Base-by-base conservation (phyloP, 2,329 filamentous ascomycete genomes). In the Fusarium foetens region DNA sequence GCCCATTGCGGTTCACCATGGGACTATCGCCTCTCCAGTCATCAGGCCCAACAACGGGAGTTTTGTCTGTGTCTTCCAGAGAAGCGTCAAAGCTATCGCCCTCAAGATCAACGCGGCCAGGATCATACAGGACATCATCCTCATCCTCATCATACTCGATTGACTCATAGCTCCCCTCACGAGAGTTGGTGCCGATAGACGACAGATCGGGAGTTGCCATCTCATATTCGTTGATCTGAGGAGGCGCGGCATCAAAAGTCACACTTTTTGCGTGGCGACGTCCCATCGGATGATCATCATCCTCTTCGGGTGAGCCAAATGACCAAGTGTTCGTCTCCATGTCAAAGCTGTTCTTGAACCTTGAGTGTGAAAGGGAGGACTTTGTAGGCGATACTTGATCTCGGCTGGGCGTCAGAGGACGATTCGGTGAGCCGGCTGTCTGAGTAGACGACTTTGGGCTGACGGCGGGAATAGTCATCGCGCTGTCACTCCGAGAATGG, bases 151-250 rank as follows among this genome's bases (percentile, higher is more conserved):
- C 91, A 31, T 92, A 90, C 17, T 94, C 92, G 36, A 93, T 90
- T 0, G 94, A 95, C 70, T 98, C 95, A 80, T 93, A 98, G 83
- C 95, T 98, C 45, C 94, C 94, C 78, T 98, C 94, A 13, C 95
- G 92, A 17, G 95, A 98, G 75, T 92, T 94, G 53, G 93, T 95
- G 31, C 93, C 94, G 29, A 97, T 87, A 0, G 95, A 97, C 4
- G 95, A 98, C n/a, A 97, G 89, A 79, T 98, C 96, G 16, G 96
- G 96, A 5, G 96, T 99, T 38, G 94, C 93, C 93, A 98, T 95
- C 83, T 98, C 96, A 81, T 98, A 99, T 83, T 99, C 96, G 79
- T 98, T 97, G 77, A 99, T 89, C 79, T 97, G 93, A 29, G 96
- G 96, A 27, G 95, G 95, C 4, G 94, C 94, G 41, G 92, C 93